Base-by-base conservation (phyloP, 2,329 filamentous ascomycete species). In the Allantophomopsis cytisporea region DNA sequence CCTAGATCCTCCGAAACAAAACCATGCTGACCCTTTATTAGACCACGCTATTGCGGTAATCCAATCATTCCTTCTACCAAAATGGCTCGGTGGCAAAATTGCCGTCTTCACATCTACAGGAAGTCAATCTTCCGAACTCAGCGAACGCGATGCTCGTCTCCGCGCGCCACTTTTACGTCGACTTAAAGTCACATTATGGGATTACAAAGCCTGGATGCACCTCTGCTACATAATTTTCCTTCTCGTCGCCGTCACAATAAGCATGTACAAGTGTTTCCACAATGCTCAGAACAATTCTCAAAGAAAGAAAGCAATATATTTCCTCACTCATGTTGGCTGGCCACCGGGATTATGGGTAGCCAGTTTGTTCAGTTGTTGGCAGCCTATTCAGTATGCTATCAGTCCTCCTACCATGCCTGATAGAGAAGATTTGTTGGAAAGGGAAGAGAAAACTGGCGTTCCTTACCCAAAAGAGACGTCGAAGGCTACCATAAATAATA, bases 321-420 rank as follows among this genome's bases (percentile, higher is more conserved):
- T 80, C 4, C 51, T 79, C 32, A 76, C 72, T 0, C 72, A 77
- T 51, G 71, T 71, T 11, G 71, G 70, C 57, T 79, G 74, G 74
- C 73, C 73, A 5, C 74, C 74, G 0, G 49, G 76, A 34, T 57
- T 73, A 18, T 76, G 71, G 69, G 35, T 51, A 4, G 38, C 46
- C 21, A 35, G 35, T 8, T 23, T 45, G 16, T 41, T 60, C 30
- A 58, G 66, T 0, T 56, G 58, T 4, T 47, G 37, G n/a, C 72
- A 65, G 0, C 76, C 76, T 0, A 62, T 80, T 35, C 61, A 62
- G 1, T 80, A 80, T 50, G 71, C 73, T 17, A 68, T 79, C 39
- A 69, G 69, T 45, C 76, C 76, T 1, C 76, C 76, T 0, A 57
- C 51, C 3, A 66, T 75, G 59, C 71, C 73, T 0, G 68, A 74